phyloP scores from a whole-genome alignment of 2,329 filamentous ascomycete genomes.

The Alternaria tenuissima region DNA sequence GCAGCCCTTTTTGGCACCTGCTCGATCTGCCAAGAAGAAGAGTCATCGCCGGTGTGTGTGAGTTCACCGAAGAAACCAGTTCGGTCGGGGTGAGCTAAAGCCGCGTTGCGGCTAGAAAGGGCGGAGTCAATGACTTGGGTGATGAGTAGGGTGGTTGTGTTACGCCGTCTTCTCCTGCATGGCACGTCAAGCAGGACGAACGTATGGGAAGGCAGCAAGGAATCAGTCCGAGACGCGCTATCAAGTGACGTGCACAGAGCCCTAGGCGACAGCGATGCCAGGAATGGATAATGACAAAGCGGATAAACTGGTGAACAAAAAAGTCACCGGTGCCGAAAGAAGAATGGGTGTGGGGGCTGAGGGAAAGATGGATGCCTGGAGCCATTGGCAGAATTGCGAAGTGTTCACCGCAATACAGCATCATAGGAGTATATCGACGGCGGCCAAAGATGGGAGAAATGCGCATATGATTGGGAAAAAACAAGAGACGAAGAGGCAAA shows the following conservation, averaged over 20 bases:
- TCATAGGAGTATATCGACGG: slow-evolving; percentile 6
- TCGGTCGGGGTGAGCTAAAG: slow-evolving; percentile 22
- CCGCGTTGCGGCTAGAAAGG: slow-evolving; percentile 20
- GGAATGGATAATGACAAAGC: slow-evolving; percentile 18
- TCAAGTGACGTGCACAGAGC: slow-evolving; percentile 23
- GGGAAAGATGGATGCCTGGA: slow-evolving; percentile 21
- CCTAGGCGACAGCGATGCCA: slow-evolving; percentile 29
- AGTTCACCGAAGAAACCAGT: slow-evolving; percentile 27
- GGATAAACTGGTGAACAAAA: slow-evolving; percentile 22
- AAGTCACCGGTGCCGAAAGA: slow-evolving; percentile 37
- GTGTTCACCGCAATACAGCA: slow-evolving; percentile 2
- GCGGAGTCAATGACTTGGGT: slow-evolving; percentile 19
- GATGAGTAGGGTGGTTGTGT: slow-evolving; percentile 5
- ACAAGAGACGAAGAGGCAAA: slow-evolving; percentile 15
- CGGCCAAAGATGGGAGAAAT: slow-evolving; percentile 1
- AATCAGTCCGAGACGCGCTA: slow-evolving; percentile 23
- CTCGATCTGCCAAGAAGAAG: slow-evolving; percentile 18
- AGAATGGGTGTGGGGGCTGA: slow-evolving; percentile 34
- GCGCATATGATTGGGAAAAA: background rate
- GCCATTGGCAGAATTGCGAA: slow-evolving; percentile 7
- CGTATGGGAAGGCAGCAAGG: slow-evolving; percentile 25
- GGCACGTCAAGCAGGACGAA: slow-evolving; percentile 32
- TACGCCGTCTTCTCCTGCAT: slow-evolving; percentile 28
- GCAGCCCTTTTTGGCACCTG: slow-evolving; percentile 23
- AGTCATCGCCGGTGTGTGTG: slow-evolving; percentile 33